These are phyloP conservation scores for Rhodamnia rubescens DNA, from an alignment of 345 rosid species.

Conservation along the genomic window DNA sequence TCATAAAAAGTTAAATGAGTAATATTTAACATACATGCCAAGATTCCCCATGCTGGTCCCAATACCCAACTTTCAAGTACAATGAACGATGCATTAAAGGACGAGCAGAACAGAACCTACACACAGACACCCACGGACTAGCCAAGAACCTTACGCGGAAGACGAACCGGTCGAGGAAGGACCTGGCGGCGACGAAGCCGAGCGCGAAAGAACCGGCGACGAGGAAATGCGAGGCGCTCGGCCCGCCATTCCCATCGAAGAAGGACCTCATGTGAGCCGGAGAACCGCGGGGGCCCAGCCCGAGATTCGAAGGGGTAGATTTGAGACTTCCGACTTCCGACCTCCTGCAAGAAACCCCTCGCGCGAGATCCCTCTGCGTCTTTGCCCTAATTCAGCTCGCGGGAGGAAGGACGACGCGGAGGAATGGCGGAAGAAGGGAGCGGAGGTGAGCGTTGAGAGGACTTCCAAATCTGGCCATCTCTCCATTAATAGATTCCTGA, in stretches of 20 bases:
- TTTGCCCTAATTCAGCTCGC: not conserved
- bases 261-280: not conserved
- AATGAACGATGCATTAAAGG: too few relatives aligned
- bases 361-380: not conserved
- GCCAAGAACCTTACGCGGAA: constrained; percentile 50
- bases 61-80: not conserved
- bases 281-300: not conserved
- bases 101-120: not conserved
- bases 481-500: not conserved
- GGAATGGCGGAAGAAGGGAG: not conserved
- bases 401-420: not conserved
- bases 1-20: not conserved
- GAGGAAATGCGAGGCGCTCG: constrained; percentile 37
- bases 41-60: not conserved
- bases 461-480: not conserved
- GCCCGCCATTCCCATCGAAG: constrained; percentile 11
- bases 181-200: constrained; percentile 54
- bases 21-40: not conserved
- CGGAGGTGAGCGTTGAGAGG: not conserved
- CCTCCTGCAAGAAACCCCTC: not conserved
- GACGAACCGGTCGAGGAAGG: constrained; percentile 65
- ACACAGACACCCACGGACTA: not conserved
- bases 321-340: not conserved
- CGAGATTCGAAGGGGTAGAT: not conserved
- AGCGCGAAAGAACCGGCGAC: constrained; percentile 53